Conservation (phyloP, 441 rosid species). For the Dalechampia spathulata region DNA sequence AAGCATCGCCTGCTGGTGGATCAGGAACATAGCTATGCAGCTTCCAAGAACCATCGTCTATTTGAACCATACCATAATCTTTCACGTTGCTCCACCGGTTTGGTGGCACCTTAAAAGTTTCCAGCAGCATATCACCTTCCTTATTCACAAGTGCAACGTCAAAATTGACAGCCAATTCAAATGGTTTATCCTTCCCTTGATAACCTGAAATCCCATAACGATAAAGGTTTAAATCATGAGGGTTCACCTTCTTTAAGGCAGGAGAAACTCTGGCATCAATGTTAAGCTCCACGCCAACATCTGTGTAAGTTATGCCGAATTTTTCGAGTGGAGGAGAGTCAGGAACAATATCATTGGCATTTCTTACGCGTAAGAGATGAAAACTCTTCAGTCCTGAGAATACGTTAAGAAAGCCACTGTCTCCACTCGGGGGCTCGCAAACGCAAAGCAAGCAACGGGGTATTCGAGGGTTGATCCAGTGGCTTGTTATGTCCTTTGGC, state of each 20-base stretch:
- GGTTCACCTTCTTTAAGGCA: no score
- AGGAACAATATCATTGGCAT: background rate
- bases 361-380: background rate
- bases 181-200: background rate
- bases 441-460: constrained; percentile 21
- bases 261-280: background rate
- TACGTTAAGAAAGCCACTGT: background rate
- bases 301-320: background rate
- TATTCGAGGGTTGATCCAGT: background rate
- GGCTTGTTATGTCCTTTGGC: constrained; percentile 31
- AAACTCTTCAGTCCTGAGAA: background rate
- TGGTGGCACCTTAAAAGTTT: background rate
- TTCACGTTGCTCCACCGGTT: background rate
- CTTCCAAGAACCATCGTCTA: background rate
- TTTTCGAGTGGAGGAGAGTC: background rate
- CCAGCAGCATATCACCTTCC: background rate
- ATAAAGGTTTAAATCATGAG: background rate
- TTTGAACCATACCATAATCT: background rate
- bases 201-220: constrained; percentile 1
- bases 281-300: background rate
- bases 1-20: background rate
- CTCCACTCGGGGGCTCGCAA: constrained; percentile 27
- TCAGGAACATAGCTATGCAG: constrained; percentile 1
- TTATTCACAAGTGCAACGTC: background rate
- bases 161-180: background rate